Percentiles rank a stretch among this genome's conserved stretches.
phyloP scores from a whole-genome alignment of 2,329 filamentous ascomycete genomes.

The Cladosporium halotolerans region DNA sequence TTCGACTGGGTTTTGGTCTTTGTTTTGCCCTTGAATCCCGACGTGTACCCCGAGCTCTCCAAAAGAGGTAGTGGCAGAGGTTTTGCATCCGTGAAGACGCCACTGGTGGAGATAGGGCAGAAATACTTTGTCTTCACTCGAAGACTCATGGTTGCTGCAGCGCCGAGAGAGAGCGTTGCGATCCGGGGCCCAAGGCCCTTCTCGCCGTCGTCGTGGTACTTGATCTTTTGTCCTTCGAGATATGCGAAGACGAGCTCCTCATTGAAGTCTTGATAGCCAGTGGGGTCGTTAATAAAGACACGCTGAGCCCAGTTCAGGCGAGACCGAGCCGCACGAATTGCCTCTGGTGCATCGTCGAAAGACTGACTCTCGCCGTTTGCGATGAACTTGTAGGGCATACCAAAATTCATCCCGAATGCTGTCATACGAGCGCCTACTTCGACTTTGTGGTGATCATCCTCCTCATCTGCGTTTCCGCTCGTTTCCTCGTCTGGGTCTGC shows the following conservation, averaged over 20 bases:
- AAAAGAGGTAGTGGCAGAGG: slow-evolving; percentile 18
- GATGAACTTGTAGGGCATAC: slow-evolving; percentile 61
- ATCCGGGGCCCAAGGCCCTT: slow-evolving; percentile 56
- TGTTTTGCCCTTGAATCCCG: slow-evolving; percentile 12
- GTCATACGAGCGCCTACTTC: slow-evolving; percentile 27
- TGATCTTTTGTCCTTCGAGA: slow-evolving; percentile 54
- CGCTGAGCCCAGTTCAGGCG: slow-evolving; percentile 50
- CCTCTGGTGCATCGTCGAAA: slow-evolving; percentile 43
- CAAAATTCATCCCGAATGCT: slow-evolving; percentile 35
- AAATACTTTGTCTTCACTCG: slow-evolving; percentile 50
- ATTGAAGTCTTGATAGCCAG: slow-evolving; percentile 47
- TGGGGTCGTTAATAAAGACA: slow-evolving; percentile 31
- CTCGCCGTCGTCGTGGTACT: slow-evolving; percentile 64
- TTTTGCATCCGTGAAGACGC: slow-evolving; percentile 28
- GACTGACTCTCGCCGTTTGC: slow-evolving; percentile 48
- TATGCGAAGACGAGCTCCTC: slow-evolving; percentile 59
- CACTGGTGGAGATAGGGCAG: slow-evolving; percentile 30
- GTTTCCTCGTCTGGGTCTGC: not conserved
- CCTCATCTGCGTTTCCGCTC: not conserved
- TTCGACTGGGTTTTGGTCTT: slow-evolving; percentile 19
- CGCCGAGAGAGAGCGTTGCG: slow-evolving; percentile 56
- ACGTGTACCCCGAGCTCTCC: not conserved
- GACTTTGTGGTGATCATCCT: slow-evolving; percentile 5
- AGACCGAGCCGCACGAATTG: slow-evolving; percentile 46
- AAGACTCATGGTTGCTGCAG: slow-evolving; percentile 52